Base-by-base conservation (phyloP, 768 basidiomycete genomes). In the Kwoniella shandongensis region DNA sequence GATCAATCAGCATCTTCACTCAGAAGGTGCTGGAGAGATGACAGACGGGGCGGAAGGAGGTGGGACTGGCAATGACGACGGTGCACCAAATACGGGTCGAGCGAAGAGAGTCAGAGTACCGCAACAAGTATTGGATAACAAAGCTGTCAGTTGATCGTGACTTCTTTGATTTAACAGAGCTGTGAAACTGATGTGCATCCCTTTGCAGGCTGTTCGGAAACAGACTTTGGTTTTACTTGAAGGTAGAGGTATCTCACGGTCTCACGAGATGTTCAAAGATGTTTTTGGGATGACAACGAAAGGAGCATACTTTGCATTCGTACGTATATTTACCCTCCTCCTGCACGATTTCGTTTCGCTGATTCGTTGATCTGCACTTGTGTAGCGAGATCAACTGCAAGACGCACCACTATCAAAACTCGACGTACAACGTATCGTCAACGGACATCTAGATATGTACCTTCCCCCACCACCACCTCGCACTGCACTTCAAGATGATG, bases 191-290 rank as follows among this genome's bases (percentile, higher is more conserved):
- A 66, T 27, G 11, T 15, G 6, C 11, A 36, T 32, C 22, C 17
- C 13, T n/a, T n/a, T n/a, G n/a, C 56, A 75, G 73, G 46, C 65
- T 6, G 70, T 76, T 45, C 63, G 73, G 26, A 76, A 76, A 51
- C 70, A 72, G 35, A 59, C 66, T 18, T 40, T 72, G 42, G 50
- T 65, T 3, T 22, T 66, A 25, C 56, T 76, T 32, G 72, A 72
- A 35, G 36, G 51, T 3, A 36, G 70, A 15, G 65, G 61, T 18
- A 53, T 62, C n/a, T 17, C 57, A 2, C 51, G 74, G 29, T 55
- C 62, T 2, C 66, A 76, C 44, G 66, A 61, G 11, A 25, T 56
- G 36, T 76, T 76, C 65, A 73, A 72, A 47, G 74, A 76, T 39
- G 55, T 73, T 29, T 76, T 76, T 40, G 63, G 57, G 2, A 69